A percentile compares a stretch with the other conserved stretches of the same genome.
Evolutionary conservation across 2,329 filamentous ascomycete species (phyloP).

Genomic region (Incumbomyces lentus): DNA sequence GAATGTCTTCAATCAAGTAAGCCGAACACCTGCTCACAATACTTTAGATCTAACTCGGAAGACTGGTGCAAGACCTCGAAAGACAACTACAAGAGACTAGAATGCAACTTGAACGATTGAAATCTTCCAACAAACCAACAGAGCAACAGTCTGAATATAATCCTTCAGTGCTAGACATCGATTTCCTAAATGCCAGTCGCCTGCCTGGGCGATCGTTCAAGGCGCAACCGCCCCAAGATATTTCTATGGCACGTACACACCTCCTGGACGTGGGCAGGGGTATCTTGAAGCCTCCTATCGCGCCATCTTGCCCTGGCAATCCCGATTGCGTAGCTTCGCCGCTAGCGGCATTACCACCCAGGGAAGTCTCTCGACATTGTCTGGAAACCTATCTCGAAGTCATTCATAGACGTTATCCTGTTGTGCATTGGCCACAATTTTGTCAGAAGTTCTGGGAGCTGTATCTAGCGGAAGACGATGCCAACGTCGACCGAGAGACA

Average conservation of each 20-base stretch:
- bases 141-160: conserved; percentile 38
- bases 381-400: conserved; percentile 65
- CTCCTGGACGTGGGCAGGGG: conserved; percentile 65
- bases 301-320: conserved; percentile 34
- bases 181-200: conserved; percentile 55
- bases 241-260: conserved; percentile 61
- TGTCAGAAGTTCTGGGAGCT: conserved; percentile 63
- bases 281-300: conserved; percentile 61
- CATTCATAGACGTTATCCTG: conserved; percentile 70
- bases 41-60: conserved; percentile 22
- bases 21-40: conserved; percentile 19
- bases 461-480: conserved; percentile 55
- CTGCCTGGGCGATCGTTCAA: conserved; percentile 55
- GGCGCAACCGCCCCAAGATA: conserved; percentile 54
- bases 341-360: conserved; percentile 59
- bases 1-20: conserved; percentile 96
- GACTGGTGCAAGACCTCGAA: conserved; percentile 90
- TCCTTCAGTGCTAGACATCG: conserved; percentile 35
- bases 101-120: conserved; percentile 66
- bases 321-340: not conserved
- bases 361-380: conserved; percentile 59
- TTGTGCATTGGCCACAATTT: conserved; percentile 82
- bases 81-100: conserved; percentile 74
- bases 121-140: conserved; percentile 49
- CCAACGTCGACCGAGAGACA: conserved; percentile 58